These are phyloP conservation scores for Clarireedia monteithiana DNA, from an alignment of 2,329 filamentous ascomycete species.

Conservation along the genomic window DNA sequence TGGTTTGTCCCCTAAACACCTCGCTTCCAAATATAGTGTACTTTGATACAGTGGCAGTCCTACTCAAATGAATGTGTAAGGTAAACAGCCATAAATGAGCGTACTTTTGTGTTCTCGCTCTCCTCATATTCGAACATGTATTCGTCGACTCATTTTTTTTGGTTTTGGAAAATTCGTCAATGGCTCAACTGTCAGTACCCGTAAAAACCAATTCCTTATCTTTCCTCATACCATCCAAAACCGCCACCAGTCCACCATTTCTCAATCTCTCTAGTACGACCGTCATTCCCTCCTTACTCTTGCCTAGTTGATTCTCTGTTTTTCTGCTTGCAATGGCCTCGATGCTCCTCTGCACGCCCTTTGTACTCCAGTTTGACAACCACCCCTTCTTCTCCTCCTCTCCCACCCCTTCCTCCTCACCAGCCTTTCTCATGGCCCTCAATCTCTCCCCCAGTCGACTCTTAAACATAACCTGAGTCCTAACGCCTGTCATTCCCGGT, in stretches of 20 bases:
- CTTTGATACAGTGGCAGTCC: constrained; percentile 15
- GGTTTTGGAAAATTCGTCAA: constrained; percentile 9
- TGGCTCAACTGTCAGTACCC: constrained; percentile 8
- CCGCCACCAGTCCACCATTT: constrained; percentile 57
- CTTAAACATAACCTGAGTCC: constrained; percentile 65
- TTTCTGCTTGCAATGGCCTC: constrained; percentile 71
- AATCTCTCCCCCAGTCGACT: constrained; percentile 62
- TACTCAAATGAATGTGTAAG: constrained; percentile 9
- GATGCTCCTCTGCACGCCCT: constrained; percentile 70
- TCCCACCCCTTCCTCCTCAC: constrained; percentile 34
- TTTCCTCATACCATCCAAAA: constrained; percentile 62
- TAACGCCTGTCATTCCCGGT: constrained; percentile 51
- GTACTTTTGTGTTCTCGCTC: neutral
- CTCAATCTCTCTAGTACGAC: constrained; percentile 68
- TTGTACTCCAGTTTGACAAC: constrained; percentile 54
- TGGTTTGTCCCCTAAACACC: constrained; percentile 22
- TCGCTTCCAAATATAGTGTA: constrained; percentile 18
- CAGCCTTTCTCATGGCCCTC: constrained; percentile 30
- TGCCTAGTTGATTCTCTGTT: constrained; percentile 69
- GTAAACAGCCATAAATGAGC: neutral
- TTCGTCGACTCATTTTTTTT: constrained; percentile 1
- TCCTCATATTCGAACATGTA: neutral
- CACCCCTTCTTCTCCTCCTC: constrained; percentile 41
- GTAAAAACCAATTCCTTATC: constrained; percentile 37
- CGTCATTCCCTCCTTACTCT: constrained; percentile 77